phyloP scores from a whole-genome alignment of 2,329 filamentous ascomycete species.

The Diplodia seriata region DNA sequence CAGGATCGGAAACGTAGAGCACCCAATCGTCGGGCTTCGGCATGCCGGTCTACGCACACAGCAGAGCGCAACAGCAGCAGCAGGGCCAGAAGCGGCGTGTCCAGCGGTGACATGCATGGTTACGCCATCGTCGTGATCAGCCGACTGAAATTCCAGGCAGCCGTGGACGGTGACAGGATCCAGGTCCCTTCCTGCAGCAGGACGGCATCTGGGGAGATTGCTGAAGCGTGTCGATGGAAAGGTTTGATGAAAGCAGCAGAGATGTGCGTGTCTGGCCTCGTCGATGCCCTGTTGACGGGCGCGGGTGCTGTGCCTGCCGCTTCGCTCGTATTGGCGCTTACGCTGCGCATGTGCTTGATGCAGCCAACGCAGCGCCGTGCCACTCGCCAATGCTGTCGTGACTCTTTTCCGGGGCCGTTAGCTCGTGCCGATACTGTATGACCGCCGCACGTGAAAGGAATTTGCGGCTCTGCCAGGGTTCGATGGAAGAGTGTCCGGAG shows the following conservation, averaged over 20 bases:
- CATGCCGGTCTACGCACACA: not conserved
- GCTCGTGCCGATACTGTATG: not conserved
- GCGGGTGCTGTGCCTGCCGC: not conserved
- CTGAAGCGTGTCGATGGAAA: not conserved
- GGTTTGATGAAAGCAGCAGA: not conserved
- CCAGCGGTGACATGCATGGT: slow-evolving; percentile 3
- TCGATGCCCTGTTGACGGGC: not conserved
- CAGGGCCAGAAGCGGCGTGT: not conserved
- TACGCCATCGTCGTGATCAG: slow-evolving; percentile 16
- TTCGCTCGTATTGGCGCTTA: not conserved
- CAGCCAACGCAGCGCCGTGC: not conserved
- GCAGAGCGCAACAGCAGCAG: not conserved
- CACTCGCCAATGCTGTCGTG: not conserved
- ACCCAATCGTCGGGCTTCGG: not conserved
- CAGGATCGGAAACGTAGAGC: not conserved
- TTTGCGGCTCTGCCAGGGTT: not conserved
- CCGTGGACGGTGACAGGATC: not conserved
- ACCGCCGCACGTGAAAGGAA: not conserved
- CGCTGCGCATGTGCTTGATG: not conserved
- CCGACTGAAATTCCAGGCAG: slow-evolving; percentile 11
- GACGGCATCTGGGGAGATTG: not conserved
- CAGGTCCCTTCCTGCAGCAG: not conserved
- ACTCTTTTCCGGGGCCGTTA: not conserved
- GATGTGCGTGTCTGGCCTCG: not conserved
- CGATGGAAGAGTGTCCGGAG: not conserved